phyloP scores from a whole-genome alignment of 1,139 yeast genomes.

The Candida freyschussii region DNA sequence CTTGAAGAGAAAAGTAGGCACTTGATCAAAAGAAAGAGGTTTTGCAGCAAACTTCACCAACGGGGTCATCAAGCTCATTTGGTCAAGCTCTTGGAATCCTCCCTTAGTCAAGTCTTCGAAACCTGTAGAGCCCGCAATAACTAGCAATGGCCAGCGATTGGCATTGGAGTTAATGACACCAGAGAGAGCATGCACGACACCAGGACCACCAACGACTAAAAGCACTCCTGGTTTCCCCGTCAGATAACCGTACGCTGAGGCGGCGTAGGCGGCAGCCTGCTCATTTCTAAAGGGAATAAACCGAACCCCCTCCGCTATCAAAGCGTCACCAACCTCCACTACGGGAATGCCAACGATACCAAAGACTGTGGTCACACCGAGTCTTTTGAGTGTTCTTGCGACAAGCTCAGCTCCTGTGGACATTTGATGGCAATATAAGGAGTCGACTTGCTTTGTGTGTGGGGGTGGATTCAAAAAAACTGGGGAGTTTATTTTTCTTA shows the following conservation, averaged over 20 bases:
- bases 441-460: not conserved
- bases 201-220: conserved; percentile 69
- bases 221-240: conserved; percentile 60
- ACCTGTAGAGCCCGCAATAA: conserved; percentile 56
- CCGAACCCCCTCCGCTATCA: conserved; percentile 45
- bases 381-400: conserved; percentile 39
- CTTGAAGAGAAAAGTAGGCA: conserved; percentile 39
- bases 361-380: conserved; percentile 51
- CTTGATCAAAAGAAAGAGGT: conserved; percentile 32
- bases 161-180: conserved; percentile 56
- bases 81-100: conserved; percentile 66
- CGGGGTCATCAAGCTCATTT: conserved; percentile 41
- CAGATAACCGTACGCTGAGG: conserved; percentile 59
- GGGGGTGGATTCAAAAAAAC: not conserved
- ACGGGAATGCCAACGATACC: conserved; percentile 71
- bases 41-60: conserved; percentile 48
- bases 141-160: conserved; percentile 56
- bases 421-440: conserved; percentile 2
- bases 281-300: conserved; percentile 61
- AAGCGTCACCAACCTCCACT: conserved; percentile 57
- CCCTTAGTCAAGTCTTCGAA: conserved; percentile 46
- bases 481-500: not conserved
- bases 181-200: conserved; percentile 57
- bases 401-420: conserved; percentile 27
- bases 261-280: conserved; percentile 68